phyloP scores from a whole-genome alignment of 208 protist genomes.

The Leishmania lainsoni region DNA sequence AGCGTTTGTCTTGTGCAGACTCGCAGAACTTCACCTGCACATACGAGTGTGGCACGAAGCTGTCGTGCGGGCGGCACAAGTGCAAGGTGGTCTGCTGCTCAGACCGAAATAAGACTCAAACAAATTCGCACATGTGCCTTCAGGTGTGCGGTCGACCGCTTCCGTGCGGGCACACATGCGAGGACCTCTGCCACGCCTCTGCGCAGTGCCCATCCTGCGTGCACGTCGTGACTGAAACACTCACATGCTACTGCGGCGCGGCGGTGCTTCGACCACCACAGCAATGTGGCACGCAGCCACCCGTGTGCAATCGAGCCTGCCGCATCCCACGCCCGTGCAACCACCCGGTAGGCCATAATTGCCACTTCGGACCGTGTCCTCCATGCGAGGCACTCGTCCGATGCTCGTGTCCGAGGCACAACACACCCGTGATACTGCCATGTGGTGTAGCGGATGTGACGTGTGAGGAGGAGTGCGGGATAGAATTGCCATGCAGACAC shows the following conservation, averaged over 20 bases:
- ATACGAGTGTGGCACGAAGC: slow-evolving; percentile 60
- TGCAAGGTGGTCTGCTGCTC: slow-evolving; percentile 66
- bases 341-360: slow-evolving; percentile 54
- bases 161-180: slow-evolving; percentile 73
- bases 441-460: slow-evolving; percentile 35
- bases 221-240: slow-evolving; percentile 51
- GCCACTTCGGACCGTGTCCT: slow-evolving; percentile 79
- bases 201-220: slow-evolving; percentile 66
- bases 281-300: slow-evolving; percentile 67
- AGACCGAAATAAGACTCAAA: slow-evolving; percentile 43
- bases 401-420: slow-evolving; percentile 49
- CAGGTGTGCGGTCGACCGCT: slow-evolving; percentile 62
- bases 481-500: slow-evolving; percentile 64
- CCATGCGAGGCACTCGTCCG: slow-evolving; percentile 54
- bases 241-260: slow-evolving; percentile 62
- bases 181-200: slow-evolving; percentile 66
- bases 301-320: slow-evolving; percentile 61
- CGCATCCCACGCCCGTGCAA: slow-evolving; percentile 38
- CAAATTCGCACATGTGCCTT: slow-evolving; percentile 50
- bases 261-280: slow-evolving; percentile 65
- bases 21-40: slow-evolving; percentile 47
- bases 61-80: slow-evolving; percentile 77
- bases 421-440: slow-evolving; percentile 34
- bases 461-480: slow-evolving; percentile 53
- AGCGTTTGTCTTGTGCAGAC: slow-evolving; percentile 52